Conservation (phyloP, 2,329 filamentous ascomycete species). For the Tolypocladium nubicola region DNA sequence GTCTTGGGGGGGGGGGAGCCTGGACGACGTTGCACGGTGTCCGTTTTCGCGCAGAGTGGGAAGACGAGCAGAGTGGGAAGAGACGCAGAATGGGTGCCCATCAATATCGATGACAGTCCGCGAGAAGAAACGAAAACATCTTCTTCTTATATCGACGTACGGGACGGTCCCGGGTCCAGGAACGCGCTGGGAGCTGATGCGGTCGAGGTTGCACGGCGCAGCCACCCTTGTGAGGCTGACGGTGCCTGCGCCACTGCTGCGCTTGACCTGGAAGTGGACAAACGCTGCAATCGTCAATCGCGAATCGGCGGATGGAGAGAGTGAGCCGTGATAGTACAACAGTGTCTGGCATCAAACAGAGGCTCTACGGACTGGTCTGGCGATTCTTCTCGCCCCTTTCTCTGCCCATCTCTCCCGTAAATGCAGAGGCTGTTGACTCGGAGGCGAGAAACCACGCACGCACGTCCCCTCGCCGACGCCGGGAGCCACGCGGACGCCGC, state of each 20-base stretch:
- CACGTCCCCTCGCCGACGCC: neutral
- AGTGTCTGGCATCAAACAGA: too few species aligned
- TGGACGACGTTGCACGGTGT: too few species aligned
- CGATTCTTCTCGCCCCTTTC: too few species aligned
- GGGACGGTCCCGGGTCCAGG: neutral
- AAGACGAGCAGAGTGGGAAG: neutral
- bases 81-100: neutral
- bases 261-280: neutral
- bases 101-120: neutral
- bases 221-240: neutral
- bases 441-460: neutral
- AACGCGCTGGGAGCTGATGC: neutral
- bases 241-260: neutral
- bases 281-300: neutral
- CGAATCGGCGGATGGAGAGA: neutral
- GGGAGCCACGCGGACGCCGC: neutral
- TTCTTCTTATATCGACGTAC: neutral
- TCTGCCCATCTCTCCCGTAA: neutral
- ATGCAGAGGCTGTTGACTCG: neutral
- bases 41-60: neutral
- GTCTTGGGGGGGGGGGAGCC: too few species aligned
- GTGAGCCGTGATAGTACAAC: neutral
- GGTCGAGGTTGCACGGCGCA: neutral
- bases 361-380: too few species aligned
- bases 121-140: neutral